Base-by-base conservation (phyloP, 73 alveolate species). In the Paramecium biaurelia region DNA sequence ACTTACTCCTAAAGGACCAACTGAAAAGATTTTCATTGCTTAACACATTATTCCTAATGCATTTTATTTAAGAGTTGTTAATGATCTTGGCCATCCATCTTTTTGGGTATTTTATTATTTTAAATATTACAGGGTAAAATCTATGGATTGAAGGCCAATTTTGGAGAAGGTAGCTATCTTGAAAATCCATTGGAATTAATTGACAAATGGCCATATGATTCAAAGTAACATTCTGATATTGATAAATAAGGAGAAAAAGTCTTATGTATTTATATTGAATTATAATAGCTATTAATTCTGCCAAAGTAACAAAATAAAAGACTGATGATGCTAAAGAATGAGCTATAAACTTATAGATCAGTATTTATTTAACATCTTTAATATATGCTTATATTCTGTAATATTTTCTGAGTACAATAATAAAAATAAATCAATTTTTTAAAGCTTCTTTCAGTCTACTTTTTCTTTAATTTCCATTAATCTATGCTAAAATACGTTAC, bases 131-230 rank as follows among this genome's bases (percentile, higher is more conserved):
- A 79, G 90, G 90, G 90, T 18, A 79, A 79, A 79, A 24, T 79
- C 14, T 47, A 79, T 43, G 90, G 90, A 42, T 21, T 79, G 76
- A 41, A 79, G 28, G 45, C 37, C 32, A 23, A 30, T 12, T 79
- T 79, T 79, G 90, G 90, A 7, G 56, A 79, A 9, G 90, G 90
- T 45, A 79, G 90, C 23, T 47, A 30, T 30, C 70, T 79, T 79
- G 90, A 79, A 7, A 79, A 79, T 79, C 90, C 90, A 0, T 7
- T 43, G 7, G 90, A 79, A 24, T 79, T 79, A 45, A 79, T 79
- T 15, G 90, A 79, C 2, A 43, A 45, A 47, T 79, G 90, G 90
- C 90, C 90, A 4, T 79, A 79, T 47, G 74, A 79, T 43, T 34
- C 74, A 37, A 79, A 79, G 38, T 1, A 72, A 26, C 84, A 63